Conservation (phyloP, 768 basidiomycete genomes). For the Hygrophorus russula region DNA sequence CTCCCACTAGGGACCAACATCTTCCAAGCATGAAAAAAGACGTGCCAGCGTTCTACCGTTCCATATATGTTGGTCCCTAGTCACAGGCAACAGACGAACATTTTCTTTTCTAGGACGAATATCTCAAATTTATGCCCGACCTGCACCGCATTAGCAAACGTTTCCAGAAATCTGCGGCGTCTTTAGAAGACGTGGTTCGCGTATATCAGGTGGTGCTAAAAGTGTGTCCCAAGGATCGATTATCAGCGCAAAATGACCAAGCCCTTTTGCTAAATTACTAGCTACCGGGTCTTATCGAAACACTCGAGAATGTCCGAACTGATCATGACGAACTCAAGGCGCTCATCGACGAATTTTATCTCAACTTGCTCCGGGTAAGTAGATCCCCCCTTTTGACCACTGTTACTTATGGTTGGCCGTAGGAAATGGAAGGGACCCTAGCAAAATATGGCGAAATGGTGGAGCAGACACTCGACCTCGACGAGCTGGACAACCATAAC, state of each 20-base stretch:
- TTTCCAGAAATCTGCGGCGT: constrained; percentile 75
- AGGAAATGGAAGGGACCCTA: constrained; percentile 57
- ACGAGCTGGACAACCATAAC: constrained; percentile 74
- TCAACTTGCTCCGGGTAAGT: constrained; percentile 47
- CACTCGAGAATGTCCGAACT: constrained; percentile 39
- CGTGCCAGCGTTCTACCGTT: too few species aligned
- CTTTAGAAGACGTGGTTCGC: constrained; percentile 89
- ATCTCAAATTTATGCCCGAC: constrained; percentile 87
- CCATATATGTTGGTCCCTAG: too few species aligned
- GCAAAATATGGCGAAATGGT: constrained; percentile 88
- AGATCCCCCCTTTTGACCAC: not conserved
- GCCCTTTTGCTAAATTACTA: constrained; percentile 19
- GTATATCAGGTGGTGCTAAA: constrained; percentile 89
- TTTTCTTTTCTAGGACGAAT: constrained; percentile 53
- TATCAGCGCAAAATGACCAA: not conserved
- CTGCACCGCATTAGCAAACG: constrained; percentile 85
- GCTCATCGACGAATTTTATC: constrained; percentile 61
- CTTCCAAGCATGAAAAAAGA: too few species aligned
- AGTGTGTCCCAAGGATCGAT: constrained; percentile 26
- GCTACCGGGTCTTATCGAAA: constrained; percentile 66
- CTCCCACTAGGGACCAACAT: not conserved
- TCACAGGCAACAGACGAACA: too few species aligned
- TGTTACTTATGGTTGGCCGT: not conserved
- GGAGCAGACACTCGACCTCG: constrained; percentile 88
- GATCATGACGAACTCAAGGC: constrained; percentile 31